Conservation (phyloP, 495 filamentous ascomycete species). For the Penicillium psychrofluorescens region DNA sequence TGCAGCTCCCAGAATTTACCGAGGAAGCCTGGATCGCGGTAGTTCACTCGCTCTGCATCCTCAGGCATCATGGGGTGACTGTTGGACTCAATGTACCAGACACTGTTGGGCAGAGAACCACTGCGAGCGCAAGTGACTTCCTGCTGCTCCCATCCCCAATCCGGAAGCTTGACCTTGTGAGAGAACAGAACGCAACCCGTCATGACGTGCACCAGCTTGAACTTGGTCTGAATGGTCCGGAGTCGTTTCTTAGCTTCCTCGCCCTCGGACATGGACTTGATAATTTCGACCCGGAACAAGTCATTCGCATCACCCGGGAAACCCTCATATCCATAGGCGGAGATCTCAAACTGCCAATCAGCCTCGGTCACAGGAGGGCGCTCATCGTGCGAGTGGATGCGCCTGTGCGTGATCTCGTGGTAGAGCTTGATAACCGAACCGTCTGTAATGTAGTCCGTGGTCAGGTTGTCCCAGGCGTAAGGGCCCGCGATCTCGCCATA, state of each 20-base stretch:
- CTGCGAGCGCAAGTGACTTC: constrained; percentile 95
- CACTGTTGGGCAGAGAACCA: constrained; percentile 86
- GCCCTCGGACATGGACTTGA: constrained; percentile 80
- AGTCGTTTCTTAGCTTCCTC: constrained; percentile 74
- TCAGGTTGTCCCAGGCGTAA: constrained; percentile 71
- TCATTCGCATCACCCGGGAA: constrained; percentile 97
- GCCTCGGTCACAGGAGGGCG: constrained; percentile 96
- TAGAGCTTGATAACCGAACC: constrained; percentile 75
- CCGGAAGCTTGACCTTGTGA: constrained; percentile 95
- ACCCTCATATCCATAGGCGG: constrained; percentile 94
- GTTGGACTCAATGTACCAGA: constrained; percentile 95
- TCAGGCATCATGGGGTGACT: constrained; percentile 66
- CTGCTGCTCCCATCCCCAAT: constrained; percentile 96
- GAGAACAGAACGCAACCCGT: constrained; percentile 95
- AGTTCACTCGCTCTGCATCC: constrained; percentile 87
- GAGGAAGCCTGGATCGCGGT: constrained; percentile 88
- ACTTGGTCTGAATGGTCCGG: constrained; percentile 94
- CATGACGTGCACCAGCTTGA: constrained; percentile 91
- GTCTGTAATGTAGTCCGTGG: constrained; percentile 65
- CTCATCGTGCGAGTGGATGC: constrained; percentile 93
- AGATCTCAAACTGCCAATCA: constrained; percentile 98
- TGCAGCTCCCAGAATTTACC: constrained; percentile 99
- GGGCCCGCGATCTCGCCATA: constrained; percentile 75
- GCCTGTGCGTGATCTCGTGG: constrained; percentile 72
- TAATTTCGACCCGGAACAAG: constrained; percentile 87